A percentile compares a stretch with the other conserved stretches of the same genome.
These are phyloP conservation scores for Themeda triandra DNA, from an alignment of 176 grass and related monocot genomes.

Conservation along the genomic window DNA sequence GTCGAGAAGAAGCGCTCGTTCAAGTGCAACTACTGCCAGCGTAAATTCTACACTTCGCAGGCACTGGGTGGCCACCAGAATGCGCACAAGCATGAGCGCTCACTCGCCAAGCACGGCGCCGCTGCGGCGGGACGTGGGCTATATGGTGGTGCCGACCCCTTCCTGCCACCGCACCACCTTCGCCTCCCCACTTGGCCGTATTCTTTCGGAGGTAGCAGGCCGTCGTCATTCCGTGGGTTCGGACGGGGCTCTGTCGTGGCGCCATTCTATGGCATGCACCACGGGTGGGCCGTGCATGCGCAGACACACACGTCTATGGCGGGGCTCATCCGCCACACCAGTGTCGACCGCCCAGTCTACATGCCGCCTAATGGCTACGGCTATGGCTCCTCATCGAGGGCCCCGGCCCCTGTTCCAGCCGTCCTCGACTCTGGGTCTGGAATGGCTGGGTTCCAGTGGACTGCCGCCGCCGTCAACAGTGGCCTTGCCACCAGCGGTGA, in stretches of 20 bases:
- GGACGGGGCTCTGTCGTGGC: background rate
- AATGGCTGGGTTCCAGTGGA: background rate
- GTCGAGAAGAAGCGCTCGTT: conserved; percentile 42
- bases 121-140: background rate
- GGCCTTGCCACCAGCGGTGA: background rate
- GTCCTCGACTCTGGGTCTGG: background rate
- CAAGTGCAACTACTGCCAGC: conserved; percentile 87
- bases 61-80: conserved; percentile 93
- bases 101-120: conserved; percentile 55
- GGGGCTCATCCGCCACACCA: background rate
- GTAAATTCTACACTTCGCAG: conserved; percentile 93
- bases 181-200: too few species aligned
- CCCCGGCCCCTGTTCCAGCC: background rate
- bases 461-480: background rate
- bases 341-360: background rate
- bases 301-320: background rate
- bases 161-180: conserved; percentile 34
- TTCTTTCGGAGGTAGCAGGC: too few species aligned
- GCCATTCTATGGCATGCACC: conserved; percentile 26
- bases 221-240: background rate
- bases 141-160: conserved; percentile 15
- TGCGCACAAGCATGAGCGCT: conserved; percentile 88
- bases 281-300: conserved; percentile 9
- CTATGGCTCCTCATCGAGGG: background rate
- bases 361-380: background rate